Base-by-base conservation (phyloP, 306 rosid genomes). In the Cotoneaster glaucophyllus region DNA sequence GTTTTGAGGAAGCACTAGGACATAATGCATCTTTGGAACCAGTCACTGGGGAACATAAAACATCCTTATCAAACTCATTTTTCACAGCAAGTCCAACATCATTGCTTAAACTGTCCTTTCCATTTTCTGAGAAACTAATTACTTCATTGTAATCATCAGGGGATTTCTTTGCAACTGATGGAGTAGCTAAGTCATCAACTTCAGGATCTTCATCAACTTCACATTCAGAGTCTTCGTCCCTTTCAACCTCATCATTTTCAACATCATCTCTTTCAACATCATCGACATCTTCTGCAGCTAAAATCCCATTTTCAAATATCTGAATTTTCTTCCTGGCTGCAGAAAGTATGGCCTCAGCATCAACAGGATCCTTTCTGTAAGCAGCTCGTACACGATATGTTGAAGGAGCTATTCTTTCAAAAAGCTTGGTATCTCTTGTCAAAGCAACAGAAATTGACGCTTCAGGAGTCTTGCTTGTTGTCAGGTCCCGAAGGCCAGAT, bases 371-470 rank as follows among this genome's bases (percentile, higher is more conserved):
- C 85, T 96, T 88, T 83, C 97, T 84, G 76, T 85, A 96, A 78
- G 99, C 91, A 80, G 92, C 71, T 67, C 98, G 92, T 25, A 96
- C 97, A 28, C 99, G 95, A 78, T 96, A 96, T 61, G 99, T 96
- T 75, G 99, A 96, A 57, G 99, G 99, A 70, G 99, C 99, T 66
- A 96, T 92, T 80, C 99, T 96, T 88, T 96, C 99, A 57, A 96
- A 95, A 77, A 96, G 97, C 85, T 96, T 96, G 70, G 92, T 83
- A 83, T 96, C 99, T 90, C 99, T 92, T 4, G 99, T 92, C 90
- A 96, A 86, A 81, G 99, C 99, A 79, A 96, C 99, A 65, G 99
- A 96, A 79, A 96, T 96, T 10, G 99, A 96, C 74, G 99, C 99
- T 87, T 96, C 99, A 15, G 99, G 99, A 15, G 99, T 96, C 86